Evolutionary conservation across 1,139 yeast genomes (phyloP).

Genomic region (Chernovozyma aurita): DNA sequence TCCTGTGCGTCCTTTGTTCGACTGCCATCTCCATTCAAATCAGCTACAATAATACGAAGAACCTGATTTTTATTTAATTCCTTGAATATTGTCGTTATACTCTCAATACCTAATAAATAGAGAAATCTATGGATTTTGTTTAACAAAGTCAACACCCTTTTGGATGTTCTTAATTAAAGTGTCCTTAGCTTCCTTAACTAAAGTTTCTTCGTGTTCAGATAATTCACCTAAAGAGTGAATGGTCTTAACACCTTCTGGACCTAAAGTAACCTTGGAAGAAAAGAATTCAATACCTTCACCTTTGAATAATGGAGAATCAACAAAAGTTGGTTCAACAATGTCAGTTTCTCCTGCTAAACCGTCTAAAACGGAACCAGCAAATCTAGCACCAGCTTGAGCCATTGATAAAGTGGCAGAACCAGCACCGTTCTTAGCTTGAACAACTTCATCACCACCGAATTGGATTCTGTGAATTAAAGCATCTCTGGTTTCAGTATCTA

Average conservation of each 20-base stretch:
- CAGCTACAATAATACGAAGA: no score
- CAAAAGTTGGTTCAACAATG: conserved; percentile 48
- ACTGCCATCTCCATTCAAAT: no score
- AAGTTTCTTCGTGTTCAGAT: conserved; percentile 53
- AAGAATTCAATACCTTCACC: conserved; percentile 53
- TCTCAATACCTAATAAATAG: not conserved
- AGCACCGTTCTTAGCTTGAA: conserved; percentile 89
- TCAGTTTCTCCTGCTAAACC: conserved; percentile 50
- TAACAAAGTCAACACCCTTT: conserved; percentile 56
- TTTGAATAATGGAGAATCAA: conserved; percentile 46
- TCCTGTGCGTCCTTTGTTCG: no score
- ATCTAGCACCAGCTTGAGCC: conserved; percentile 93
- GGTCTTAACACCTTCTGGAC: conserved; percentile 51
- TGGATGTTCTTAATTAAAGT: conserved; percentile 53
- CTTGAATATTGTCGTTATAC: no score
- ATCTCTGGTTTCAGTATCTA: conserved; percentile 54
- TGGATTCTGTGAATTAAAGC: conserved; percentile 83
- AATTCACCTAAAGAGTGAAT: conserved; percentile 55
- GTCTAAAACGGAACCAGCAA: conserved; percentile 58
- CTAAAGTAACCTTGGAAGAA: conserved; percentile 62
- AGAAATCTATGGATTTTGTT: conserved; percentile 43
- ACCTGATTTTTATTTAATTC: no score
- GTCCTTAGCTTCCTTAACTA: conserved; percentile 51
- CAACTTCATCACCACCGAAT: conserved; percentile 97
- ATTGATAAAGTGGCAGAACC: conserved; percentile 94